Evolutionary conservation across 1,139 yeast genomes (phyloP), one percentile per base, ranked within the genome.

Genomic region (Sugiyamaella sp.): DNA sequence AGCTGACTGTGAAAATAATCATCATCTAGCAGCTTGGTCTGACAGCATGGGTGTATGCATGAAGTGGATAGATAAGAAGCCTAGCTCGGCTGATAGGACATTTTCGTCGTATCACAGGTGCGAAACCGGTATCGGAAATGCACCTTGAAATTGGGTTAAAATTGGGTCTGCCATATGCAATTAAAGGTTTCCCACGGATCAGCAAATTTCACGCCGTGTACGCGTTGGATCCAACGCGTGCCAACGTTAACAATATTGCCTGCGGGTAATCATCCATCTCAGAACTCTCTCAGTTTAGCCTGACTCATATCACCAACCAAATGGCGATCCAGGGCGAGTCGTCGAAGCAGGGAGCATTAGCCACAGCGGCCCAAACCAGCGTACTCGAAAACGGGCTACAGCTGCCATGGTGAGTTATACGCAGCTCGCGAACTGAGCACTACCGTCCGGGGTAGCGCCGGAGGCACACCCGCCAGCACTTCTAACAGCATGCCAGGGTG

Each of bases 401-500:
- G 54, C 62, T 66, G 2, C 69, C 69, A 2, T 60, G 62, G 61
- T 58, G 52, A 21, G 61, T 54, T 19, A 24, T 24, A 24, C 5
- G 9, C 29, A 10, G 10, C 10, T 24, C 29, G 29, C 10, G 29
- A 24, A 10, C 29, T 6, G 10, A 24, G 29, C 5, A 10, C 5
- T 6, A 10, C 29, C 29, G 5, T 6, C 5, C 29, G 29, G 29
- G 29, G 29, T 24, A 24, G 5, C 9, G 10, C 9, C 10, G 29
- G 29, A 24, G 29, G 29, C 29, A 6, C 29, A 24, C 9, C 29
- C 10, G 29, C 29, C 29, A 10, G 29, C 9, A 10, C 9, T 6
- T 24, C 35, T 29, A 29, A 29, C 35, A 29, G 8, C 6, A 41
- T 39, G 16, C 41, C 53, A 50, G 97, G 99, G 98, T 93, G 16